Evolutionary conservation across 164 flowering plant genomes (phyloP), one percentile per base, ranked within the genome.

Genomic region (Aristolochia fimbriata): DNA sequence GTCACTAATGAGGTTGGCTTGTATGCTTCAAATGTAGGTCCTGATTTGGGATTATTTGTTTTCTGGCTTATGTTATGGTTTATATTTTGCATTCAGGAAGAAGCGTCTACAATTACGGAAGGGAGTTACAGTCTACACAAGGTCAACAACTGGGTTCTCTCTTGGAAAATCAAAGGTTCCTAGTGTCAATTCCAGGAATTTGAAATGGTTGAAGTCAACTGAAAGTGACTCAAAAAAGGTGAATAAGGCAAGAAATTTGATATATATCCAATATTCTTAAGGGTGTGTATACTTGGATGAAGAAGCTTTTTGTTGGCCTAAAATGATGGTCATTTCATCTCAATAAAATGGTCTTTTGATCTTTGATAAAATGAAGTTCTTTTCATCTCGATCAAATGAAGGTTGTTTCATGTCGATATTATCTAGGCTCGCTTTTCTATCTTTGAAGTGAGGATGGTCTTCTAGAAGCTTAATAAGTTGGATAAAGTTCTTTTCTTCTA

Each of bases 131-230:
- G 66, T 93, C 51, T 93, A 90, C 72, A 86, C 85, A 57, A 86
- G 91, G 69, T 93, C 99, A 57, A 71, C 57, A 0, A 74, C 74
- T 73, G 99, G 99, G 51, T 81, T 83, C 72, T 83, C 99, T 49
- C 78, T 93, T 41, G 67, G 87, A 62, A 90, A 83, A 72, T 85
- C 88, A 41, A 90, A 83, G 70, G 96, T 93, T 22, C 57, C 84
- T 51, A 81, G 96, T 77, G 73, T 90, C 60, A 87, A 84, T 70
- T 91, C 96, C 5, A 68, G 81, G 48, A 82, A 79, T 80, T 73
- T 91, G 66, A 94, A 94, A 71, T 91, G 99, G 99, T 88, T 97
- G 52, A 88, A 85, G 67, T 91, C 99, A 55, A 88, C 87, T 60
- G 99, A 85, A 62, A 84, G 54, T 55, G 80, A 58, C 51, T 82